phyloP scores from a whole-genome alignment of 192 early-diverging fungal species.

The Helicostylum pulchrum region DNA sequence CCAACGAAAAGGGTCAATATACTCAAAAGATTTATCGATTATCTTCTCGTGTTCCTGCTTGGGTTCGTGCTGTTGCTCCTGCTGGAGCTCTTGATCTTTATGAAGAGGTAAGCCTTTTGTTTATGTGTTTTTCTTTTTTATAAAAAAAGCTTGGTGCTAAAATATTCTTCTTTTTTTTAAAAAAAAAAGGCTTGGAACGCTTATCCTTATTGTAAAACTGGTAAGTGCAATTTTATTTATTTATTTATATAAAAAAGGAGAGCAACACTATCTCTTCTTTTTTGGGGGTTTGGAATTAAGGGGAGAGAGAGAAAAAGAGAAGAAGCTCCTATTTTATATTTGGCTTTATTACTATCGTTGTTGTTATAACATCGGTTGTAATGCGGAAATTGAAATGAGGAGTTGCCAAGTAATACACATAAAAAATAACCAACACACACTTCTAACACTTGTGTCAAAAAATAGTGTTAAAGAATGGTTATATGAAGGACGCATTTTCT shows the following conservation, averaged over 20 bases:
- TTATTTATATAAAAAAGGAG: neutral
- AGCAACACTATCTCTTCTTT: neutral
- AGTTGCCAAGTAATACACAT: neutral
- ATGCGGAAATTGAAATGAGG: constrained; percentile 9
- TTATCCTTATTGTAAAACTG: constrained; percentile 62
- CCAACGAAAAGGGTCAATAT: constrained; percentile 72
- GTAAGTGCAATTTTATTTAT: constrained; percentile 16
- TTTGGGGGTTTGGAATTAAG: neutral
- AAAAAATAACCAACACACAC: too few species aligned
- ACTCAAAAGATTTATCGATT: constrained; percentile 75
- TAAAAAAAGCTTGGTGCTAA: neutral
- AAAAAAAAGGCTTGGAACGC: constrained; percentile 68
- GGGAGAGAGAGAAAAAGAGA: neutral
- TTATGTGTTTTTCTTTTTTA: neutral
- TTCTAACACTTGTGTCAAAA: neutral
- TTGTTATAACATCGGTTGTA: neutral
- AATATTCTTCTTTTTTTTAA: neutral
- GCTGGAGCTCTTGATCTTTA: constrained; percentile 64
- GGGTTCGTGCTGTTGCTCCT: constrained; percentile 61
- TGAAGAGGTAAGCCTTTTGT: constrained; percentile 47
- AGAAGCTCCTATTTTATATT: neutral
- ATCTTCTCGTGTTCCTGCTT: constrained; percentile 47
- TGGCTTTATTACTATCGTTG: too few species aligned
- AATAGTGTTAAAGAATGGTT: constrained; percentile 49
- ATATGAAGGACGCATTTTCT: constrained; percentile 68